Conservation (phyloP, 495 filamentous ascomycete genomes). For the Neurospora sp. region DNA sequence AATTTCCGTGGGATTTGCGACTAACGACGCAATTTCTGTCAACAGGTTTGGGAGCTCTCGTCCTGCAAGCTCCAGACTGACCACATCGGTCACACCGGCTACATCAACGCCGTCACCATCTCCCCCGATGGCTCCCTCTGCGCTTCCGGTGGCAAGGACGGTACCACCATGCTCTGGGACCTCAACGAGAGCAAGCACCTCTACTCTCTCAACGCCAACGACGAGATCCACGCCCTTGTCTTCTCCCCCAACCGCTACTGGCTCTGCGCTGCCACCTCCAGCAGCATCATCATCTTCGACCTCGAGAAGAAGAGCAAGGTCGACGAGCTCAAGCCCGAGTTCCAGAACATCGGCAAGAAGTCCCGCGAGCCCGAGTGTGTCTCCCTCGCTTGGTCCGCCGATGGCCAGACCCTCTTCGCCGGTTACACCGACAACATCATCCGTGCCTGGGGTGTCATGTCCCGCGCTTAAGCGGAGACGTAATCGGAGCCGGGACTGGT, state of each 20-base stretch:
- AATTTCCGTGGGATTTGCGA: background rate
- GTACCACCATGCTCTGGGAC: constrained; percentile 99
- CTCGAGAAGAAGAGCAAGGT: constrained; percentile 99
- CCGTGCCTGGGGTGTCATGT: constrained; percentile 98
- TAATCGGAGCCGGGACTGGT: constrained; percentile 8
- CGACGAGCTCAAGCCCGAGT: constrained; percentile 98
- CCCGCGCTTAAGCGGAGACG: constrained; percentile 39
- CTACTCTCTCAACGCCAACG: constrained; percentile 97
- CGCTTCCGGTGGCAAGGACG: constrained; percentile 98
- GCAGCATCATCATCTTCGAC: constrained; percentile 99
- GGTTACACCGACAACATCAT: constrained; percentile 99
- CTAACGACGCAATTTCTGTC: background rate
- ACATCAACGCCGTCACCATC: constrained; percentile 99
- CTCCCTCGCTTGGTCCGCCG: constrained; percentile 90
- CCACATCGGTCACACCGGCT: constrained; percentile 98
- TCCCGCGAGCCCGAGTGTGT: constrained; percentile 97
- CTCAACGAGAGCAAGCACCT: constrained; percentile 99
- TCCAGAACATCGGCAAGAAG: constrained; percentile 96
- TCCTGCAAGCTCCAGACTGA: constrained; percentile 99
- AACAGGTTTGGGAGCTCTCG: constrained; percentile 97
- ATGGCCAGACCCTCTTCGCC: constrained; percentile 97
- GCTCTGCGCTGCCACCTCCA: constrained; percentile 95
- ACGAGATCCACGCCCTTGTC: constrained; percentile 99
- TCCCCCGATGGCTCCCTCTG: constrained; percentile 99
- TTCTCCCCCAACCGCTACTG: constrained; percentile 99